Evolutionary conservation across 1,139 yeast species (phyloP), one percentile per base, ranked within the genome.

Genomic region (Magnusiomyces tetraspermus): DNA sequence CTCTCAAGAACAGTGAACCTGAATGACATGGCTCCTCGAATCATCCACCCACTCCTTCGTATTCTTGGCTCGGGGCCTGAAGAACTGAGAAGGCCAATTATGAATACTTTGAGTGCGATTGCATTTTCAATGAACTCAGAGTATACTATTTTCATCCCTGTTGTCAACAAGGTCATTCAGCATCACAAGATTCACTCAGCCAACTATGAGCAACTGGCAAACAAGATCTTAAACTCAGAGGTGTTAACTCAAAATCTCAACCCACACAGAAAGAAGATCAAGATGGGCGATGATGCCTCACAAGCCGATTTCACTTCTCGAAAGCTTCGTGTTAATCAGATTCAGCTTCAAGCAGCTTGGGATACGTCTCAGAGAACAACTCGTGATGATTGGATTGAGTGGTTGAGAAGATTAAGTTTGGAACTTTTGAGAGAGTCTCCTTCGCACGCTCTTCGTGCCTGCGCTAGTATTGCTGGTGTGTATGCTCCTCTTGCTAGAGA

Each of bases 301-400:
- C 77, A 79, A 1, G 87, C 85, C 41, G 81, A 83, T 47, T 90
- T 84, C 54, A 80, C 85, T 1, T 76, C 85, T 17, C 82, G 83
- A 61, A 88, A 87, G 61, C 72, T 90, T 11, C 90, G 95, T 0
- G 88, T 86, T 15, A 84, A 86, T 60, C 90, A 85, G 57, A 82
- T 79, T 52, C 83, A 83, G 4, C 72, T 86, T 59, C 85, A 86
- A 62, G 78, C 80, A 48, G 89, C 94, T 0, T 94, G 98, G 98
- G 96, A 89, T 61, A 85, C 96, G 19, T 80, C 85, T 30, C 92
- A 88, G 60, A 79, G 94, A 58, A 78, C 95, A 46, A 88, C 97
- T 0, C 81, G 84, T 60, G 98, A 90, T 63, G 98, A 92, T 61
- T 94, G 98, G 98, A 90, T 85, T 63, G 98, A 92, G 63, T 94